phyloP scores from a whole-genome alignment of 169 alveolate species.

The Hammondia hammondi region DNA sequence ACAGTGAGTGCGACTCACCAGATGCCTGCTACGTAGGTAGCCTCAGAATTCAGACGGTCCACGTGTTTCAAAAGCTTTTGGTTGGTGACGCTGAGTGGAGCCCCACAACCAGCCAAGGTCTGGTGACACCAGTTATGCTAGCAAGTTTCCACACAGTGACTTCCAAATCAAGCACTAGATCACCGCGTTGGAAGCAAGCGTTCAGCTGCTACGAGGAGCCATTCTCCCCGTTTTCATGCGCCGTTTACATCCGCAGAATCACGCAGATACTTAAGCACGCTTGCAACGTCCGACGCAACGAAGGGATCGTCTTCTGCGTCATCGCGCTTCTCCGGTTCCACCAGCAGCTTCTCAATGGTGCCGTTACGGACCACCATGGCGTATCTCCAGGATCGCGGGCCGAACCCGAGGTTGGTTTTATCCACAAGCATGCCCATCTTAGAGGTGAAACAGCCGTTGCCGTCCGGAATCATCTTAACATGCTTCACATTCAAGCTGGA shows the following conservation, averaged over 20 bases:
- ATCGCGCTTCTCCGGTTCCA: constrained; percentile 73
- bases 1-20: too few species aligned
- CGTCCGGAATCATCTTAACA: constrained; percentile 77
- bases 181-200: too few species aligned
- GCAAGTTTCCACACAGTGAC: too few species aligned
- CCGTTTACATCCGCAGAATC: neutral
- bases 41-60: too few species aligned
- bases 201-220: too few species aligned
- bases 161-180: too few species aligned
- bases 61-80: too few species aligned
- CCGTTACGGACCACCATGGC: constrained; percentile 76
- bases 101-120: too few species aligned
- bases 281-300: constrained; percentile 72
- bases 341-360: constrained; percentile 74
- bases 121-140: too few species aligned
- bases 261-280: constrained; percentile 71
- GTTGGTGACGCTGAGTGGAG: too few species aligned
- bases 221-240: too few species aligned
- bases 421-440: constrained; percentile 79
- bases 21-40: too few species aligned
- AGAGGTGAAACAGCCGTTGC: constrained; percentile 75
- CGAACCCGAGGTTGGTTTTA: constrained; percentile 77
- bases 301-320: constrained; percentile 77
- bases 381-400: constrained; percentile 80
- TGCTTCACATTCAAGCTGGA: constrained; percentile 67